Conservation (phyloP, 352 stramenopile species). For the Saprolegnia parasitica region DNA sequence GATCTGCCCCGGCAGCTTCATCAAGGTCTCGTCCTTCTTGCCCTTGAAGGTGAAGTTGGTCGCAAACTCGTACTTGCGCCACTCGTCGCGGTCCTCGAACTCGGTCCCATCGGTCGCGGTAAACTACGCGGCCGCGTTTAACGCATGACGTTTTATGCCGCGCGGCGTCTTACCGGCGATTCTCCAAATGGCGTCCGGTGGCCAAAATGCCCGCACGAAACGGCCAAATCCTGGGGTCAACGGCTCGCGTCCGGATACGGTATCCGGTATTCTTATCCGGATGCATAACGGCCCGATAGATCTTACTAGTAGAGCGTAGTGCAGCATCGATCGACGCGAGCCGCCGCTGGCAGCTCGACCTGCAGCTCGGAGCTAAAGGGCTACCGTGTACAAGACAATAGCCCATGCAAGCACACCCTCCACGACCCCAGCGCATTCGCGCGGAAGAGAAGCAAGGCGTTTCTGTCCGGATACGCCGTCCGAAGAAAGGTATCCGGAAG, state of each 20-base stretch:
- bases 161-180: conserved; percentile 7
- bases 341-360: too few species aligned
- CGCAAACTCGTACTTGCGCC: conserved; percentile 88
- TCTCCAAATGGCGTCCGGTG: conserved; percentile 1
- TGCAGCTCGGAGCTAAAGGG: too few species aligned
- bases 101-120: conserved; percentile 81
- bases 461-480: too few species aligned
- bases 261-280: conserved; percentile 16
- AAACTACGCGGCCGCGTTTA: conserved; percentile 38
- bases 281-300: neutral
- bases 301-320: too few species aligned
- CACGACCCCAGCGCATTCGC: too few species aligned
- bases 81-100: conserved; percentile 78
- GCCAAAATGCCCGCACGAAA: neutral
- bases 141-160: neutral
- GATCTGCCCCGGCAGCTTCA: conserved; percentile 77
- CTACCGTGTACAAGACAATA: too few species aligned
- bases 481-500: neutral
- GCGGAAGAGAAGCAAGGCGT: too few species aligned
- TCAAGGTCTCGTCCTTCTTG: conserved; percentile 68
- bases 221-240: conserved; percentile 15
- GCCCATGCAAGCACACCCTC: too few species aligned
- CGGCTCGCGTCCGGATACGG: conserved; percentile 8
- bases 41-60: conserved; percentile 90
- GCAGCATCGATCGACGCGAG: too few species aligned